Conservation (phyloP, 129 eudicot species). For the Logfia minima region DNA sequence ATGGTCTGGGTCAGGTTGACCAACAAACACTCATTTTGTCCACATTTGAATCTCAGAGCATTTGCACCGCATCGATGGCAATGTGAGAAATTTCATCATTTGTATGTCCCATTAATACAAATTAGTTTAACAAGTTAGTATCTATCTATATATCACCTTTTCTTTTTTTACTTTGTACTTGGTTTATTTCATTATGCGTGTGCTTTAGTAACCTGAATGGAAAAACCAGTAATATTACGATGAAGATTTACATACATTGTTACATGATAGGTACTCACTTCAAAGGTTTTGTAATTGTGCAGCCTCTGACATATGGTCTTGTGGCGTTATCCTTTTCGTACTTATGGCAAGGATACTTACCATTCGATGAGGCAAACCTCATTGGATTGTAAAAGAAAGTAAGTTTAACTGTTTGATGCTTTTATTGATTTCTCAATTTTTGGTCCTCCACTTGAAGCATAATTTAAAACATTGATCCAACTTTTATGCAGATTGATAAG, state of each 20-base stretch:
- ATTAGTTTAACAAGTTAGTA: too few species aligned
- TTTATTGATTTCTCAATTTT: neutral
- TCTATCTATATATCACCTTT: too few species aligned
- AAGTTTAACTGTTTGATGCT: constrained; percentile 19
- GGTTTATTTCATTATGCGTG: too few species aligned
- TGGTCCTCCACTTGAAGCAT: neutral
- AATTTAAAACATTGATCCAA: neutral
- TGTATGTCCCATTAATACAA: too few species aligned
- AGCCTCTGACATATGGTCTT: constrained; percentile 86
- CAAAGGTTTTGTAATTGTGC: constrained; percentile 79
- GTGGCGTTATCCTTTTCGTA: constrained; percentile 90
- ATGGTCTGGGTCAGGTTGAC: neutral
- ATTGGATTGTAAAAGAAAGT: constrained; percentile 62
- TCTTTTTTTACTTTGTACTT: too few species aligned
- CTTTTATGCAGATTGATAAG: constrained; percentile 53
- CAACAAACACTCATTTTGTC: neutral
- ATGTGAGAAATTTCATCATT: too few species aligned
- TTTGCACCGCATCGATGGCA: too few species aligned
- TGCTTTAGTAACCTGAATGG: too few species aligned
- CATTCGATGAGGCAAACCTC: constrained; percentile 86
- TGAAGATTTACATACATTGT: constrained; percentile 10
- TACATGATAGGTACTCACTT: constrained; percentile 65
- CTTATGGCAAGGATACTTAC: constrained; percentile 90
- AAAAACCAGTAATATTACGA: too few species aligned
- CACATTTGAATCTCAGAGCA: neutral